Percentiles rank a stretch among this genome's conserved stretches.
Conservation (phyloP, 345 rosid species). For the Cardamine chenopodiifolia region DNA sequence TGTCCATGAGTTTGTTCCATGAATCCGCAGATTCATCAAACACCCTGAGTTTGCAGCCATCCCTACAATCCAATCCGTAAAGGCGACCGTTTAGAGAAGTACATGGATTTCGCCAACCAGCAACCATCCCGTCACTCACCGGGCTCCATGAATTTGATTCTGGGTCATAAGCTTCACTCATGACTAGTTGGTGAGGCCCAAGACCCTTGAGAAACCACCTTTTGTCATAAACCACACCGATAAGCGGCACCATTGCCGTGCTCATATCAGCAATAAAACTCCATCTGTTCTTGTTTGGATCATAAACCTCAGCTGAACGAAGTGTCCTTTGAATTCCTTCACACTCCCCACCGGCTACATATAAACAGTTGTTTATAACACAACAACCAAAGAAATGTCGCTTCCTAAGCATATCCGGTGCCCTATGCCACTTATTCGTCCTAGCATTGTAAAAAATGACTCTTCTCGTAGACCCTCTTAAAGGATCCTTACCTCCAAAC, state of each 20-base stretch:
- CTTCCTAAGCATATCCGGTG: conserved; percentile 94
- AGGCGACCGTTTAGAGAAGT: conserved; percentile 71
- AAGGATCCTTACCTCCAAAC: conserved; percentile 95
- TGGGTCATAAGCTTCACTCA: conserved; percentile 90
- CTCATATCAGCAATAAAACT: conserved; percentile 92
- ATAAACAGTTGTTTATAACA: conserved; percentile 88
- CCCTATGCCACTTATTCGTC: conserved; percentile 95
- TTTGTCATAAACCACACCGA: conserved; percentile 83
- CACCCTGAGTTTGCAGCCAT: conserved; percentile 86
- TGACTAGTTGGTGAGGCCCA: conserved; percentile 82
- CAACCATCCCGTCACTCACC: conserved; percentile 78
- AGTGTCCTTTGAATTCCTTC: conserved; percentile 93
- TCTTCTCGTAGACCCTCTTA: conserved; percentile 85
- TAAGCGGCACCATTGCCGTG: conserved; percentile 96
- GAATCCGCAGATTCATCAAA: conserved; percentile 73
- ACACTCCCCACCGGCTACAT: conserved; percentile 98
- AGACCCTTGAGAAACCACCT: conserved; percentile 95
- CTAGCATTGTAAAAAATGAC: conserved; percentile 87
- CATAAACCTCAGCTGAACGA: conserved; percentile 94
- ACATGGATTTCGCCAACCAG: conserved; percentile 95
- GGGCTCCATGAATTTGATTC: conserved; percentile 74
- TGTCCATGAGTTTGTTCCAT: conserved; percentile 86
- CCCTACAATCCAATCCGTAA: conserved; percentile 85
- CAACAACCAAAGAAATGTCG: conserved; percentile 94
- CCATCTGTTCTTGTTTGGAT: conserved; percentile 87